phyloP scores from a whole-genome alignment of 345 rosid genomes.

The Punica granatum region DNA sequence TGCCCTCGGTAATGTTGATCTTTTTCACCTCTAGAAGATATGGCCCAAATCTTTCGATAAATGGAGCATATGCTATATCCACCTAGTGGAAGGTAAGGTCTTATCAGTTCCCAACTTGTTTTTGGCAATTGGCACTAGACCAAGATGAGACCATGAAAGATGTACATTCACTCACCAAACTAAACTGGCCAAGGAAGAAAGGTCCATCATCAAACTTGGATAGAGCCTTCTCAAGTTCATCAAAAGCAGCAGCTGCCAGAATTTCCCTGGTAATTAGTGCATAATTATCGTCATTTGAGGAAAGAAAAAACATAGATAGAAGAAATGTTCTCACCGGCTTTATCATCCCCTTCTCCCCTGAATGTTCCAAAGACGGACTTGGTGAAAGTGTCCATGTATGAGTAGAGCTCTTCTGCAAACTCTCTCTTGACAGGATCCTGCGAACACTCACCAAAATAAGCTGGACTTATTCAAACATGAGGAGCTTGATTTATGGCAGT shows the following conservation, averaged over 20 bases:
- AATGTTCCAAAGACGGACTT: conserved; percentile 32
- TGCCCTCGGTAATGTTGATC: conserved; percentile 50
- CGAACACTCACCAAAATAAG: neutral
- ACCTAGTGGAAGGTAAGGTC: conserved; percentile 28
- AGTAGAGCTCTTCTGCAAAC: conserved; percentile 59
- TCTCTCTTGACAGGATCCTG: conserved; percentile 67
- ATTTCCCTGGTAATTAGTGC: neutral
- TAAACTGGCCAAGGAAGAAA: conserved; percentile 72
- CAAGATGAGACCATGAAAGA: neutral
- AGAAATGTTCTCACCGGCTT: conserved; percentile 27
- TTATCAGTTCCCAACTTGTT: neutral
- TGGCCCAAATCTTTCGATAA: conserved; percentile 53
- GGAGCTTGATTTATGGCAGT: neutral
- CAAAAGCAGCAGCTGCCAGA: conserved; percentile 44
- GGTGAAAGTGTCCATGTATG: conserved; percentile 40
- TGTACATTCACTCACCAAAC: conserved; percentile 33
- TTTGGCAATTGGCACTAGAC: neutral
- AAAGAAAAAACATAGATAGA: neutral
- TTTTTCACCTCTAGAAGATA: conserved; percentile 45
- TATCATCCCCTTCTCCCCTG: conserved; percentile 43
- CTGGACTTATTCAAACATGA: neutral
- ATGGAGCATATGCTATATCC: conserved; percentile 74
- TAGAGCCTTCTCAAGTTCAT: conserved; percentile 60
- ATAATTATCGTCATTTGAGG: neutral
- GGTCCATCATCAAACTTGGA: conserved; percentile 61